phyloP scores from a whole-genome alignment of 1,284 basidiomycete genomes.

The Golubevia pallescens region DNA sequence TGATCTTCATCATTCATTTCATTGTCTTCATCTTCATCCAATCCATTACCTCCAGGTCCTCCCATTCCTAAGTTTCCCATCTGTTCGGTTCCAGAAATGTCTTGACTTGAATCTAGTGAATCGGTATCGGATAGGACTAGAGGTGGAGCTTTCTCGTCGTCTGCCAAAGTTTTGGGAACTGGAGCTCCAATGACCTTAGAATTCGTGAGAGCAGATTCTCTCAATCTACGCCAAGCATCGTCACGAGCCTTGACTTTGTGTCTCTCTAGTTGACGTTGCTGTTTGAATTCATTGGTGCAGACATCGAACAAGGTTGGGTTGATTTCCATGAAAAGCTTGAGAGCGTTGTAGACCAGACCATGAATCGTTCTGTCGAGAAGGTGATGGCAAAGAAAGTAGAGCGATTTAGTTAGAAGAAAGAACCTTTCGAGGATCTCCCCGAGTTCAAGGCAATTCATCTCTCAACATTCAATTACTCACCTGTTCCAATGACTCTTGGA shows the following conservation, averaged over 20 bases:
- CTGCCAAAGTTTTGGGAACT: constrained; percentile 35
- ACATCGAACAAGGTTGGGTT: constrained; percentile 95
- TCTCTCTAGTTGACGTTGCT: constrained; percentile 72
- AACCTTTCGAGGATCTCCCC: too few species aligned
- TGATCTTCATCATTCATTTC: background rate
- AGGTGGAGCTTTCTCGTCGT: constrained; percentile 40
- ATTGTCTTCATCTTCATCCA: constrained; percentile 2
- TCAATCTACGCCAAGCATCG: constrained; percentile 51
- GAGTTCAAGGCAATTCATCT: too few species aligned
- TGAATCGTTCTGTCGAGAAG: constrained; percentile 81
- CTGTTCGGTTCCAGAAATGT: constrained; percentile 16
- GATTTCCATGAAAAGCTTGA: constrained; percentile 99
- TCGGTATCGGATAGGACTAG: constrained; percentile 34
- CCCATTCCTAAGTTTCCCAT: background rate
- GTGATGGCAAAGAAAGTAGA: constrained; percentile 12
- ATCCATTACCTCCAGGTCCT: constrained; percentile 9
- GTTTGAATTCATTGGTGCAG: constrained; percentile 90
- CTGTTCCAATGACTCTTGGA: constrained; percentile 98
- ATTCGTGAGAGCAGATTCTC: constrained; percentile 49
- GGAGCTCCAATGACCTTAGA: constrained; percentile 38
- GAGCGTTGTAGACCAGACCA: constrained; percentile 96
- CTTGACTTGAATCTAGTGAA: constrained; percentile 29
- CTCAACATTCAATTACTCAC: too few species aligned
- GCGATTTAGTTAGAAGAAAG: background rate
- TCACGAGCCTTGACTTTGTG: constrained; percentile 50